Evolutionary conservation across 768 basidiomycete species (phyloP).

Genomic region (Lactifluus rugatus): DNA sequence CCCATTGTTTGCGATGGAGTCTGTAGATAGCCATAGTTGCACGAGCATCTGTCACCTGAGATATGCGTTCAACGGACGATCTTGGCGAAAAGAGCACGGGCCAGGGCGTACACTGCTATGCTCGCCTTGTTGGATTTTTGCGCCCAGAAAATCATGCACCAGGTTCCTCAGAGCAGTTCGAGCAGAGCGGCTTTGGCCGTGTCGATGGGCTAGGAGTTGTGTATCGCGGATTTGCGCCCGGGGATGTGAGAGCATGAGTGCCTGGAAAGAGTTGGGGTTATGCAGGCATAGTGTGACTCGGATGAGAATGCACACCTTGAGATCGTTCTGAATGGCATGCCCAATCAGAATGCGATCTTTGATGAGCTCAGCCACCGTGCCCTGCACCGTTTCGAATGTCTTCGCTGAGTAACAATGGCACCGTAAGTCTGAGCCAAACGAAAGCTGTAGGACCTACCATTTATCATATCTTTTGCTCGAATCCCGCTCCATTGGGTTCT

Average conservation of each 20-base stretch:
- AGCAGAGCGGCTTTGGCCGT: conserved; percentile 51
- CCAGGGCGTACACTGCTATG: conserved; percentile 70
- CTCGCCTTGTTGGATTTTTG: conserved; percentile 80
- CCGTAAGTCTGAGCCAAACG: not conserved
- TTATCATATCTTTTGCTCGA: conserved; percentile 58
- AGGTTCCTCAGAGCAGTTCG: conserved; percentile 72
- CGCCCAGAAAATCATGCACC: conserved; percentile 65
- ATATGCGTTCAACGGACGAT: not conserved
- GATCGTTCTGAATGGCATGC: conserved; percentile 86
- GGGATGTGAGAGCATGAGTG: conserved; percentile 64
- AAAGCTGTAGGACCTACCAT: conserved; percentile 35
- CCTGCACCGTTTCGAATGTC: conserved; percentile 70
- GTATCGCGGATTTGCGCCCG: conserved; percentile 57
- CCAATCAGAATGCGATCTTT: conserved; percentile 77
- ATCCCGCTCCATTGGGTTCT: conserved; percentile 86
- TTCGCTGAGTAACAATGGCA: conserved; percentile 41
- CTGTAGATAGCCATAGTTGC: conserved; percentile 94
- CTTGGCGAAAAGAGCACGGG: not conserved
- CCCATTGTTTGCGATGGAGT: conserved; percentile 76
- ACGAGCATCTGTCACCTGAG: conserved; percentile 81
- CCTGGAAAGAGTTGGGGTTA: conserved; percentile 30
- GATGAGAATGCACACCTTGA: conserved; percentile 46
- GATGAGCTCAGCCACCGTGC: conserved; percentile 62
- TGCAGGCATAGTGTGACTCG: not conserved
- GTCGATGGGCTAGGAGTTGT: conserved; percentile 49